Base-by-base conservation (phyloP, 768 basidiomycete genomes). In the Termitomyces sp. region DNA sequence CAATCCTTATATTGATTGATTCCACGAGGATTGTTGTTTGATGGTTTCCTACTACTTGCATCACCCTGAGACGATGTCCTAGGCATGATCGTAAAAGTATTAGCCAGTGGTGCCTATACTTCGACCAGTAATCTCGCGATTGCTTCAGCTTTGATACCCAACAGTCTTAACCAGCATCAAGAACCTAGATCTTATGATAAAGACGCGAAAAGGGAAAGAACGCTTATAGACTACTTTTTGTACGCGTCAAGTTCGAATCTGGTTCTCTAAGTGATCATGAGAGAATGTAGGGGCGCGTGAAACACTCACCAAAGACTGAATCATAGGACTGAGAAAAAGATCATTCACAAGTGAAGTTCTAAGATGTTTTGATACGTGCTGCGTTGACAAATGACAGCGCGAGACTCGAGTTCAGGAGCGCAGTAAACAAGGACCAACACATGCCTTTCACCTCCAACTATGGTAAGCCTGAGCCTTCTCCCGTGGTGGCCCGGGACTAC, bases 1-100 rank as follows among this genome's bases (percentile, higher is more conserved):
- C 56, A 63, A 32, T 63, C 36, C 20, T 50, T 55, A 32, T 63
- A 40, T 32, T 63, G 58, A 43, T 60, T 63, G 7, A 53, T 54
- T 5, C 62, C 62, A 8, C 50, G 51, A 4, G 62, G 58, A 45
- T 63, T 60, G 44, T 60, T 63, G 46, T 56, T 56, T 18, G 16
- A 8, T 7, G 32, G 18, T 48, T 49, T 12, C 10, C 32, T 49
- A 16, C 40, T 42, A 20, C n/a, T 20, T 42, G 18, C 39, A n/a
- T 22, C 1, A 22, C 43, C 24, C 18, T 45, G 44, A 16, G 7
- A 26, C 24, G 44, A 18, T 26, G 24, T 14, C 13, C 22, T 45
- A 18, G 24, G 14, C 44, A 45, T 27, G 26, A 45, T 45, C 5
- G 24, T 2, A 13, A 26, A 27, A 13, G 20, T 37, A 39, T 18